Evolutionary conservation across 805 yeast genomes (phyloP).

Genomic region (Wickerhamomyces mucosus): DNA sequence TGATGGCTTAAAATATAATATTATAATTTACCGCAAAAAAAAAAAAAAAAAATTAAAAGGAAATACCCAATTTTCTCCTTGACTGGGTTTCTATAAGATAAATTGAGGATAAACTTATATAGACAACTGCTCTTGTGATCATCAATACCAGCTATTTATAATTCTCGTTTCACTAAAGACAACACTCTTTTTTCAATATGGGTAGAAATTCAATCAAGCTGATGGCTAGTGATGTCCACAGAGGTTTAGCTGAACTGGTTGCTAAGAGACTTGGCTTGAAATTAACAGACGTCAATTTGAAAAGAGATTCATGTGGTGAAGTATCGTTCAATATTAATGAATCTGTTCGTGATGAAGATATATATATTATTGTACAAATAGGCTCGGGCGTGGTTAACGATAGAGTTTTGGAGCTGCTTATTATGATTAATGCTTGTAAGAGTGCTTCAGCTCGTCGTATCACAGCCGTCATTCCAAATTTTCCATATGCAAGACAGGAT

Average conservation of each 20-base stretch:
- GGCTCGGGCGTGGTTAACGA: slow-evolving; percentile 76
- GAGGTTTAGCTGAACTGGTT: slow-evolving; percentile 62
- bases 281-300: slow-evolving; percentile 52
- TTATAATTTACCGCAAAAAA: no score
- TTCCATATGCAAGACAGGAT: slow-evolving; percentile 86
- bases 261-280: slow-evolving; percentile 50
- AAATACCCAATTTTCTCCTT: no score
- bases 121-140: no score
- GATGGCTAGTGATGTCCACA: slow-evolving; percentile 58
- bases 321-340: slow-evolving; percentile 72
- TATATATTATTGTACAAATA: slow-evolving; percentile 69
- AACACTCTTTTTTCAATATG: slow-evolving; percentile 31
- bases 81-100: no score
- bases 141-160: no score
- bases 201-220: slow-evolving; percentile 64
- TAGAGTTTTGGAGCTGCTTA: slow-evolving; percentile 60
- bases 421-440: slow-evolving; percentile 76
- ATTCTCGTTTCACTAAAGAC: no score
- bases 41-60: no score
- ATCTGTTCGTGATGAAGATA: slow-evolving; percentile 78
- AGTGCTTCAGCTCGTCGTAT: slow-evolving; percentile 78
- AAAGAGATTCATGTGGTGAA: slow-evolving; percentile 63
- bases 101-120: no score
- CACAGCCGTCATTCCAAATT: slow-evolving; percentile 75
- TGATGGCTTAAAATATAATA: no score